These are phyloP conservation scores for Cryphonectria carpinicola DNA, from an alignment of 2,329 filamentous ascomycete genomes.

Conservation along the genomic window DNA sequence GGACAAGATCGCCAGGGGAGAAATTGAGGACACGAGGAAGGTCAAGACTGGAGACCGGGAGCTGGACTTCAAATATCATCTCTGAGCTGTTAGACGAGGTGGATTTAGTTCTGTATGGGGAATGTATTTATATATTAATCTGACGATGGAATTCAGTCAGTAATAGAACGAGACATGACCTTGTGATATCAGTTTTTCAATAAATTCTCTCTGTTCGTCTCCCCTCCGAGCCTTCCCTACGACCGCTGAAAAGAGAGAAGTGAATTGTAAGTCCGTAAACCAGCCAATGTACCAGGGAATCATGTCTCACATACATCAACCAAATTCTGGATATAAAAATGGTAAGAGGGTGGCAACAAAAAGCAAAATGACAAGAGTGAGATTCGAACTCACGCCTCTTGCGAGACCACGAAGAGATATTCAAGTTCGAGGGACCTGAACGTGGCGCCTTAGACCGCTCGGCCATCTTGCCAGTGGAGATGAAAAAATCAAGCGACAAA, in stretches of 20 bases:
- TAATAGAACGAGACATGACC: neutral
- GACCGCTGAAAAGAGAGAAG: too few species aligned
- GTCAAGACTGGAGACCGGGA: conserved; percentile 51
- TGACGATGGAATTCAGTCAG: neutral
- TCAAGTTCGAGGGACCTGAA: conserved; percentile 21
- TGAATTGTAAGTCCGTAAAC: too few species aligned
- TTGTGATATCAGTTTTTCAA: too few species aligned
- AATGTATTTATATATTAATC: too few species aligned
- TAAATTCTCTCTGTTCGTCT: neutral
- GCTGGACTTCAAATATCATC: conserved; percentile 52
- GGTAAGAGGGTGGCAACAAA: neutral
- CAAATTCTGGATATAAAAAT: neutral
- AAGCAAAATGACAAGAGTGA: conserved; percentile 19
- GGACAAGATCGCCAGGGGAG: conserved; percentile 44
- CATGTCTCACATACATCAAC: neutral
- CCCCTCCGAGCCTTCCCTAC: neutral
- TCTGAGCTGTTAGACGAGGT: conserved; percentile 27
- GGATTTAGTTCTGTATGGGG: neutral
- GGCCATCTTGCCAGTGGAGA: conserved; percentile 2
- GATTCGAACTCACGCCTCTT: conserved; percentile 29
- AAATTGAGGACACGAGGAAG: conserved; percentile 48
- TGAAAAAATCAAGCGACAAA: neutral
- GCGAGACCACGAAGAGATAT: conserved; percentile 25
- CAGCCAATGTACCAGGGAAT: too few species aligned
- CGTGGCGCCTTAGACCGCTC: conserved; percentile 29